Evolutionary conservation across 345 rosid species (phyloP), one percentile per base, ranked within the genome.

Genomic region (Alliaria petiolata): DNA sequence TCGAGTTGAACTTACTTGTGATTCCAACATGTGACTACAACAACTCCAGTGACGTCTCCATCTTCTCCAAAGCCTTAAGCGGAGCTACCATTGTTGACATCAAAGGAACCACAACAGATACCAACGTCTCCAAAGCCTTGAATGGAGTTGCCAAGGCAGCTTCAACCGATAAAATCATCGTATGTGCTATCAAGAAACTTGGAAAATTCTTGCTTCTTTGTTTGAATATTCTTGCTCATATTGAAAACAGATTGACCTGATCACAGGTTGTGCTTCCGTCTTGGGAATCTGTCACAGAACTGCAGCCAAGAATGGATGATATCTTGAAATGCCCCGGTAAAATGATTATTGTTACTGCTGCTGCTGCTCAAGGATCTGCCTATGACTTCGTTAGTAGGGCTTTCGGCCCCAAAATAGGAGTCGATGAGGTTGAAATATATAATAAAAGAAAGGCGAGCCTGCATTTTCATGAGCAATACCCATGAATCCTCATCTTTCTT

Each of bases 1-100:
- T 88, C 11, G 89, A 90, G 62, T 42, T 90, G 72, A 50, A 85
- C 46, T 83, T 92, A 55, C 96, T 89, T 19, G 2, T 59, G 15
- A 78, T 71, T 56, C 63, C 77, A n/a, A 67, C 70, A 0, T 26
- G 28, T 52, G 89, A 86, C 22, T 81, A 62, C 70, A 81, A 62
- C 20, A 62, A 85, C 55, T 70, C 44, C 40, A 54, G 44, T 51
- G 62, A 71, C 8, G 6, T 62, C 19, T 62, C 55, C 39, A n/a
- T 62, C 10, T 62, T 71, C 13, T 71, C 62, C 6, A 65, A 72
- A 38, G 76, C 76, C 16, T 34, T 72, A 11, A 53, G 44, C 16
- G 84, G 80, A 60, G 78, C 80, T 65, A 40, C 87, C 35, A 44
- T 81, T n/a, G 57, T 84, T 42, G 98, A 92, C 39, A 39, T 88